Conservation (phyloP, 805 yeast genomes). For the Teunomyces barrocoloradensis region DNA sequence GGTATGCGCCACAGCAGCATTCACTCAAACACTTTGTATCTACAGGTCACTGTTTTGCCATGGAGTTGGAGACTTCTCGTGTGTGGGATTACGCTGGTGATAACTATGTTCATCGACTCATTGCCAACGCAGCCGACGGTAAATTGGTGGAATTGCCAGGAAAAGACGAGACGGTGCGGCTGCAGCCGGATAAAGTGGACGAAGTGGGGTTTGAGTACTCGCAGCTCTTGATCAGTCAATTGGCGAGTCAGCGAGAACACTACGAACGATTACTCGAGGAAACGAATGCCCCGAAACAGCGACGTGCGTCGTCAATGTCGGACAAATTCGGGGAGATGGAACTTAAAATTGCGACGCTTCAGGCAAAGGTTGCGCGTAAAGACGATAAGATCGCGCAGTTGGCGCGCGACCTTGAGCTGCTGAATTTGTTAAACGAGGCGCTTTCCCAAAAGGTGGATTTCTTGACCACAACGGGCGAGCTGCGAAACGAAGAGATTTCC, state of each 20-base stretch:
- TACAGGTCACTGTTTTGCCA: conserved; percentile 85
- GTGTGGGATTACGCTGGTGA: conserved; percentile 97
- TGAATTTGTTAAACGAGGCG: conserved; percentile 36
- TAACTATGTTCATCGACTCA: conserved; percentile 79
- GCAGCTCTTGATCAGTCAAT: conserved; percentile 70
- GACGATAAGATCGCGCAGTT: conserved; percentile 28
- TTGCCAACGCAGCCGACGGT: conserved; percentile 85
- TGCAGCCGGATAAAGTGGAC: conserved; percentile 41
- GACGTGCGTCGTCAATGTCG: conserved; percentile 18
- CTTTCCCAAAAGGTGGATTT: conserved; percentile 38
- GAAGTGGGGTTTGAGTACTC: conserved; percentile 76
- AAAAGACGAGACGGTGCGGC: conserved; percentile 14
- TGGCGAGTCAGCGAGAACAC: conserved; percentile 82
- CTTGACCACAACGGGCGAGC: conserved; percentile 22
- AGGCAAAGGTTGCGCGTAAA: conserved; percentile 27
- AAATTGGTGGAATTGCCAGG: conserved; percentile 75
- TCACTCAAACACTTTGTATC: conserved; percentile 76
- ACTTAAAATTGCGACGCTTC: not conserved
- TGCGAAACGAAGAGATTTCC: conserved; percentile 22
- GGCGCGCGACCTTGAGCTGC: conserved; percentile 29
- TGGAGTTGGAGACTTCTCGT: conserved; percentile 80
- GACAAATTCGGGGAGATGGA: not conserved
- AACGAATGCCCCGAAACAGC: conserved; percentile 15
- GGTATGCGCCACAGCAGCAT: conserved; percentile 77
- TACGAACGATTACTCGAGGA: conserved; percentile 52